Percentiles rank a stretch among this genome's conserved stretches.
These are phyloP conservation scores for Trichopus zeylanicus DNA, from an alignment of 116 monocot genomes.

Conservation along the genomic window DNA sequence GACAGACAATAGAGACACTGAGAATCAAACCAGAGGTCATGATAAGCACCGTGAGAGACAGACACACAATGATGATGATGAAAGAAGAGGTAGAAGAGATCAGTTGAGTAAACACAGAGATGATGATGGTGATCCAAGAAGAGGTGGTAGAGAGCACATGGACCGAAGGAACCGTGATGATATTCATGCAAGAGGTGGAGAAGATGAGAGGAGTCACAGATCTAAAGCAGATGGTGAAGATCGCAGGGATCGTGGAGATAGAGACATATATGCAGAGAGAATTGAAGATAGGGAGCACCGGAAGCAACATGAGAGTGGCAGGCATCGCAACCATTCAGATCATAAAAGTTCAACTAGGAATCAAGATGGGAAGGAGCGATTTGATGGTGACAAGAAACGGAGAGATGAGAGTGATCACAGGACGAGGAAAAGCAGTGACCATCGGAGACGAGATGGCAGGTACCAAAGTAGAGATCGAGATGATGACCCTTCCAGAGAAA, in stretches of 20 bases:
- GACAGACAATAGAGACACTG: slow-evolving; percentile 12
- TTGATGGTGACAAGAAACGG: slow-evolving; percentile 7
- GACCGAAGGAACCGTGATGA: slow-evolving; percentile 16
- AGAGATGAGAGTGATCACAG: slow-evolving; percentile 8
- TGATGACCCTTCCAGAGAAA: slow-evolving; percentile 14
- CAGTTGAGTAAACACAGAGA: neutral
- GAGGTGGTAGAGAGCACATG: neutral
- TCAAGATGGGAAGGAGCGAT: slow-evolving; percentile 11
- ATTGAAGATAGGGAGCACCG: slow-evolving; percentile 12
- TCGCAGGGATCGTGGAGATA: neutral
- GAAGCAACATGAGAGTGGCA: slow-evolving; percentile 8
- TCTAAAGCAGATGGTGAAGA: slow-evolving; percentile 7
- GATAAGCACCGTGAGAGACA: slow-evolving; percentile 9
- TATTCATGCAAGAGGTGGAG: slow-evolving; percentile 1
- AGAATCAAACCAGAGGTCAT: slow-evolving; percentile 12
- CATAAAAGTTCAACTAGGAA: slow-evolving; percentile 7
- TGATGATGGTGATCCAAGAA: neutral
- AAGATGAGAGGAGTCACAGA: slow-evolving; percentile 1
- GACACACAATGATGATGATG: slow-evolving; percentile 9
- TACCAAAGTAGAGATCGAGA: slow-evolving; percentile 3
- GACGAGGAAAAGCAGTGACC: slow-evolving; percentile 11
- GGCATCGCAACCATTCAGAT: slow-evolving; percentile 7
- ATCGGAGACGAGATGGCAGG: slow-evolving; percentile 9
- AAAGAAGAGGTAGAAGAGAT: slow-evolving; percentile 7
- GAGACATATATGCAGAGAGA: slow-evolving; percentile 6